Evolutionary conservation across 1,284 basidiomycete genomes (phyloP), one percentile per base, ranked within the genome.

Genomic region (Rhodotorula sp.): DNA sequence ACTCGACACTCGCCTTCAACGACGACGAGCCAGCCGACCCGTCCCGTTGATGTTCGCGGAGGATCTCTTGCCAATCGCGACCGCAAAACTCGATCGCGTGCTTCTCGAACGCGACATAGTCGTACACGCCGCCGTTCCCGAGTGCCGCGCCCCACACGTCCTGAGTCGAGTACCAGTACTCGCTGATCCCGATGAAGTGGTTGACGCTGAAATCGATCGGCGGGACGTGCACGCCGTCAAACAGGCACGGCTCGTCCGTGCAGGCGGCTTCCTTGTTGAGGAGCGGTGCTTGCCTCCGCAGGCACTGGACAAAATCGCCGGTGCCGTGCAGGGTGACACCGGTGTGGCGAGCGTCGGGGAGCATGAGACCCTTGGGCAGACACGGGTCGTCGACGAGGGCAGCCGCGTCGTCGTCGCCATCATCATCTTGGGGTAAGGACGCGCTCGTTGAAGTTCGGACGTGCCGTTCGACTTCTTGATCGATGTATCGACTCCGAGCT

Each of bases 131-230:
- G 5, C 43, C 43, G 54, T 34, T 34, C 20, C 95, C 96, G 3
- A 97, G 86, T 31, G 71, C 60, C 23, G 75, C 67, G 5, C 91
- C 91, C 77, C 98, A 94, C 56, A 98, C 90, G 80, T 98, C 93
- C 78, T 98, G 93, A 10, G 94, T 92, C 43, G 95, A 97, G 83
- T 97, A 99, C 95, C 96, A 99, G 81, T 99, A 99, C 82, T 99
- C 97, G 18, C 93, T 96, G 48, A 99, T 90, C 6, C 97, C 97
- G 76, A 99, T 97, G 80, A 99, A 85, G 43, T 78, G 77, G 75
- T 83, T 84, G 68, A 83, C 83, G 39, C 78, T 78, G 29, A 80
- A 80, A 68, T 80, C 79, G 75, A 84, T 83, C 54, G 77, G 79
- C 70, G 81, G 94, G 7, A 96, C 95, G 68, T 93, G 89, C 1